Evolutionary conservation across 2,329 filamentous ascomycete species (phyloP).

Genomic region (Penicillium sp.): DNA sequence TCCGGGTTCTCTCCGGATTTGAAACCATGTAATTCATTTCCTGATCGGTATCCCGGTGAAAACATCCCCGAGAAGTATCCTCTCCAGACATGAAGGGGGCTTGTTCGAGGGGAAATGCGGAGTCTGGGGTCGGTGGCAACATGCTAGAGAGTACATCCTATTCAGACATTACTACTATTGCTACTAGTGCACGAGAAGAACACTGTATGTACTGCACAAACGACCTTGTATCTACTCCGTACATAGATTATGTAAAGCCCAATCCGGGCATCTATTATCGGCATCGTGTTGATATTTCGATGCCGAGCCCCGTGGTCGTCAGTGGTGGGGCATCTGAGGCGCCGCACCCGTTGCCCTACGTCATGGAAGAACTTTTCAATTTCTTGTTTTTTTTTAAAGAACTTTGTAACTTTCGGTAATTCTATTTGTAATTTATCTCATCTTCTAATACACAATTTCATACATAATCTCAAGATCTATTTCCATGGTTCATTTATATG

Average conservation of each 20-base stretch:
- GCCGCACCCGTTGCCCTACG: slow-evolving; percentile 6
- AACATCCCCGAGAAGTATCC: slow-evolving; percentile 1
- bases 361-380: slow-evolving; percentile 1
- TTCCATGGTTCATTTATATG: neutral
- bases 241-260: neutral
- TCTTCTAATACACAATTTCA: too few relatives aligned
- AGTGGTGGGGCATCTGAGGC: neutral
- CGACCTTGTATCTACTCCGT: neutral
- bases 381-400: neutral
- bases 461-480: too few relatives aligned
- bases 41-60: slow-evolving; percentile 22
- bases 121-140: slow-evolving; percentile 13
- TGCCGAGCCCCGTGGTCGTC: slow-evolving; percentile 1
- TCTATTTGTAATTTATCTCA: neutral
- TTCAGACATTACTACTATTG: neutral
- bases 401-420: neutral
- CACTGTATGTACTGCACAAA: neutral
- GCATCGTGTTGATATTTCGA: neutral
- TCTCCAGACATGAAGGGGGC: slow-evolving; percentile 4
- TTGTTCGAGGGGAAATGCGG: slow-evolving; percentile 19
- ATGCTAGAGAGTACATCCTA: neutral
- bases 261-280: neutral
- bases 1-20: slow-evolving; percentile 15
- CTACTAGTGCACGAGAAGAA: too few relatives aligned
- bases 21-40: slow-evolving; percentile 9